A percentile compares a stretch with the other conserved stretches of the same genome.
Conservation (phyloP, 225 moss, liverwort and hornwort species). For the Straminergon stramineum region DNA sequence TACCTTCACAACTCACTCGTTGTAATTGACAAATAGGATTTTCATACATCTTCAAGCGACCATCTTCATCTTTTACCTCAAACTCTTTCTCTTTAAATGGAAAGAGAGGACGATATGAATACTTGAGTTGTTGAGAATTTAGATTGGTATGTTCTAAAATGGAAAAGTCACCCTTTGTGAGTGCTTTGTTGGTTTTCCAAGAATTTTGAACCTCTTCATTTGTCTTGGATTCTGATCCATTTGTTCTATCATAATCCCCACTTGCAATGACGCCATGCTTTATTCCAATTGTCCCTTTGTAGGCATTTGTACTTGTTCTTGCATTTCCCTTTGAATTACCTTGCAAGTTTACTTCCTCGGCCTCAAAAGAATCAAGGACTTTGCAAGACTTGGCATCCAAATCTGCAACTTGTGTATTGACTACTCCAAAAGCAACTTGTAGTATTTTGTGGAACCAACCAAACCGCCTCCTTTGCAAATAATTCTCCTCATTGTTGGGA, state of each 20-base stretch:
- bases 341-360: too few relatives aligned
- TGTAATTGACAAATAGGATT: background rate
- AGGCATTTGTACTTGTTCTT: background rate
- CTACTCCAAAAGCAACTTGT: background rate
- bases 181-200: background rate
- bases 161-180: background rate
- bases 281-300: background rate
- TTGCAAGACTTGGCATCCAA: background rate
- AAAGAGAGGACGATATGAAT: background rate
- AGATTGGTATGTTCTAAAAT: fast-evolving
- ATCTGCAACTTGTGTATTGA: background rate
- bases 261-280: fast-evolving
- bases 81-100: background rate
- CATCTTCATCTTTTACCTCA: background rate
- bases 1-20: background rate
- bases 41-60: background rate
- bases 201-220: background rate
- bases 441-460: background rate
- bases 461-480: background rate
- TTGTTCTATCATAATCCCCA: background rate
- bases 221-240: background rate
- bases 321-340: background rate
- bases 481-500: background rate
- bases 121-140: background rate
- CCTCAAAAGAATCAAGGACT: background rate